phyloP scores from a whole-genome alignment of 148 eudicot genomes.

The Diospyros lotus region DNA sequence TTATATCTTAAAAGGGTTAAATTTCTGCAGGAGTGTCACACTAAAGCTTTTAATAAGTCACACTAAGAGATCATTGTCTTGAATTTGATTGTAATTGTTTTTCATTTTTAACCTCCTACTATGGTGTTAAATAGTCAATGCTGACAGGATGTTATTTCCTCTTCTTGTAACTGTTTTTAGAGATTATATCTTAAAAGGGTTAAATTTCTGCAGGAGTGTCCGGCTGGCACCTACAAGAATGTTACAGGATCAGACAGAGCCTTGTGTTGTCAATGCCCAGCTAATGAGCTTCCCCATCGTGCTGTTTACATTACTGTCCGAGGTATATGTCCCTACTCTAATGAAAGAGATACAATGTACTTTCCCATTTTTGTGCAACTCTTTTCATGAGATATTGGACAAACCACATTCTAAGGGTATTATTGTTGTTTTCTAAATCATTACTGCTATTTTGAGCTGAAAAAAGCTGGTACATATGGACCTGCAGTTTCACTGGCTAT shows the following conservation, averaged over 20 bases:
- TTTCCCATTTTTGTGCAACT: no score
- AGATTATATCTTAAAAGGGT: not conserved
- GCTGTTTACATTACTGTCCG: slow-evolving; percentile 57
- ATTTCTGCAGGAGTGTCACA: slow-evolving; percentile 67
- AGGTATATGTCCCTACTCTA: slow-evolving; percentile 37
- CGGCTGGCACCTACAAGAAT: slow-evolving; percentile 85
- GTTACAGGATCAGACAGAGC: slow-evolving; percentile 68
- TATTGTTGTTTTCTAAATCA: not conserved
- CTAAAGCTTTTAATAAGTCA: not conserved
- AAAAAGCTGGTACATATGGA: no score
- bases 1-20: not conserved
- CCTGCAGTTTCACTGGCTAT: no score
- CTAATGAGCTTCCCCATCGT: slow-evolving; percentile 74
- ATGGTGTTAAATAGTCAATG: not conserved
- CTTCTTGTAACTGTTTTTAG: slow-evolving; percentile 1
- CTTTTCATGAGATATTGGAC: no score
- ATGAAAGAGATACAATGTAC: no score
- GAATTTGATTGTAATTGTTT: not conserved
- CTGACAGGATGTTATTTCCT: not conserved
- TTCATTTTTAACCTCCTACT: not conserved
- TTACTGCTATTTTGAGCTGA: not conserved
- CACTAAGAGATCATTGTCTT: not conserved
- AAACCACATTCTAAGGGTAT: no score
- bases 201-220: slow-evolving; percentile 67
- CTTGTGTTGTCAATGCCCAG: slow-evolving; percentile 70